These are phyloP conservation scores for Voacanga thouarsii DNA, from an alignment of 257 asterid species.

Conservation along the genomic window DNA sequence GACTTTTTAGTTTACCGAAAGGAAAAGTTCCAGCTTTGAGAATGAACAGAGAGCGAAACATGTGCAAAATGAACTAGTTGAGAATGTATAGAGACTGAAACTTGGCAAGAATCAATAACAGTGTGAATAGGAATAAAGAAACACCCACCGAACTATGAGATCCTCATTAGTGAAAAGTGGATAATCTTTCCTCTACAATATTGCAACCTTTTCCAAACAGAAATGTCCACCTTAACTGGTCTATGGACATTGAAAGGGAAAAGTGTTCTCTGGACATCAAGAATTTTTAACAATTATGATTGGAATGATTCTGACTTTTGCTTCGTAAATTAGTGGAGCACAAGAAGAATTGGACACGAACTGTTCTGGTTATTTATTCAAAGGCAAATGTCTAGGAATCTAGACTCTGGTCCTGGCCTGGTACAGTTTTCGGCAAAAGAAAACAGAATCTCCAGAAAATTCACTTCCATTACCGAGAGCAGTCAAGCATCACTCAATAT, in stretches of 20 bases:
- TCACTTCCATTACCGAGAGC: neutral
- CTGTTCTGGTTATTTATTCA: neutral
- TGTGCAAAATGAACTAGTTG: conserved; percentile 1
- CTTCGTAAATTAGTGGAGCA: neutral
- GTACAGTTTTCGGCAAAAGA: neutral
- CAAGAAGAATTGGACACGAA: neutral
- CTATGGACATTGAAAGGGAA: neutral
- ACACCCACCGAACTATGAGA: neutral
- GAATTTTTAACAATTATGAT: neutral
- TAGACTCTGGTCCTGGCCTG: neutral
- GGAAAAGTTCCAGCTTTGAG: neutral
- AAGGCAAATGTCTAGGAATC: neutral
- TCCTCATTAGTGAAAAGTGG: conserved; percentile 2
- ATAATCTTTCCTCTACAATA: neutral
- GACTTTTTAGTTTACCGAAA: neutral
- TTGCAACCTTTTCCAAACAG: neutral
- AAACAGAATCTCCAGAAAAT: neutral
- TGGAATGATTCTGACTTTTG: neutral
- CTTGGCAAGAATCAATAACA: conserved; percentile 9
- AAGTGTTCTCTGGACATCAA: neutral
- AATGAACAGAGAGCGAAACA: conserved; percentile 19
- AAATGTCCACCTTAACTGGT: neutral
- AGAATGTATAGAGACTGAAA: conserved; percentile 20
- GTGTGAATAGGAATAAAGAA: neutral
- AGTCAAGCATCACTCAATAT: neutral